Evolutionary conservation across 306 rosid species (phyloP), one percentile per base, ranked within the genome.

Genomic region (Prunus kanzakura): DNA sequence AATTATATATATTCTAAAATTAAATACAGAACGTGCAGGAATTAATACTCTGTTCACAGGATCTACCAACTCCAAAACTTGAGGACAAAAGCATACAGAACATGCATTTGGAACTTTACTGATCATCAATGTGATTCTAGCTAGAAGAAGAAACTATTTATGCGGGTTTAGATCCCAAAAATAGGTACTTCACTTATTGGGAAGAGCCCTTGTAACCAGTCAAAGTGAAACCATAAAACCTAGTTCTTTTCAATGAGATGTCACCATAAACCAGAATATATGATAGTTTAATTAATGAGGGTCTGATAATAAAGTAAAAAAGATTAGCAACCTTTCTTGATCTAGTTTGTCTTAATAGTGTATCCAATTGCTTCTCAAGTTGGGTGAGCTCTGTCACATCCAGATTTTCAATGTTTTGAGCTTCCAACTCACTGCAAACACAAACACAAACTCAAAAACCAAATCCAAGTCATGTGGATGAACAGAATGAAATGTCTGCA

Each of bases 361-460:
- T 69, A 57, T 73, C 83, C 64, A 79, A 61, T 66, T 72, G 74
- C 35, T 18, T 73, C 75, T 79, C 83, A 15, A 79, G 75, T 12
- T 30, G 46, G 35, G 35, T 58, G 18, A 79, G 83, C 69, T 79
- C 83, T 11, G 38, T 9, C 15, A 79, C 38, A 69, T 79, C 72
- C 49, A 73, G 41, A n/a, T 66, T 61, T 11, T 79, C 75, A 35
- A 79, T 57, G 79, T 73, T 51, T 38, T 66, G 79, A 8, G 69
- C 55, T 18, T 79, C 77, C 32, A 73, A 20, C 14, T 73, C 77
- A 47, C 77, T 73, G 77, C 69, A 73, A 45, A 16, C 25, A 27
- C 49, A 62, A 12, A 73, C 46, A 10, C 20, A 56, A 68, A 35
- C 41, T 35, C 8, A 35, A 35, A 35, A 38, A 38, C 32, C 76